Conservation (phyloP, 306 rosid species). For the Corylus heterophylla region DNA sequence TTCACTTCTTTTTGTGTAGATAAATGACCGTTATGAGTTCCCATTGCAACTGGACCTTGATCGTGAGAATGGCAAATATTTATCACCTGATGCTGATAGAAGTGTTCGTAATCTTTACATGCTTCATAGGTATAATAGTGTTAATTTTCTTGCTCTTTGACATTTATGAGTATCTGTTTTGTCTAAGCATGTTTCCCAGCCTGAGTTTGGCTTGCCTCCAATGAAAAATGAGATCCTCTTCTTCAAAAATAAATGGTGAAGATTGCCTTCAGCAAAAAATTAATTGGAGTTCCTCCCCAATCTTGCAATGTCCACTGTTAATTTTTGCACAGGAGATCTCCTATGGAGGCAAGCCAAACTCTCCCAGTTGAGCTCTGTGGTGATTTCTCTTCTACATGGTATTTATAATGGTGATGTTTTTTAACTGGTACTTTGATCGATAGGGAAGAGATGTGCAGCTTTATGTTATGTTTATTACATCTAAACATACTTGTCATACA, state of each 20-base stretch:
- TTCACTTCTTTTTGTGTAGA: conserved; percentile 44
- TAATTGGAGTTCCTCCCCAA: too few species aligned
- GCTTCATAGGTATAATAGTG: conserved; percentile 77
- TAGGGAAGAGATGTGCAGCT: background rate
- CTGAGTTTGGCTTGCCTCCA: background rate
- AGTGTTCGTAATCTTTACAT: conserved; percentile 91
- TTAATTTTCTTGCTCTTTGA: conserved; percentile 12
- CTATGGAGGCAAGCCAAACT: too few species aligned
- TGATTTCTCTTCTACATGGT: conserved; percentile 6
- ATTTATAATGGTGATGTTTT: background rate
- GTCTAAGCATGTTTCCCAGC: conserved; percentile 5
- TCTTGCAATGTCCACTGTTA: too few species aligned
- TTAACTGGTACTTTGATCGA: background rate
- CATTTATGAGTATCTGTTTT: background rate
- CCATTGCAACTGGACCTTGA: conserved; percentile 98
- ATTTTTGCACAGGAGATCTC: too few species aligned
- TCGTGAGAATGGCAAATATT: conserved; percentile 82
- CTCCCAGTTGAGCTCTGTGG: conserved; percentile 22
- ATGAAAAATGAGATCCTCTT: too few species aligned
- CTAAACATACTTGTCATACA: background rate
- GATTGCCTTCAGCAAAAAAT: too few species aligned
- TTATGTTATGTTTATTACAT: background rate
- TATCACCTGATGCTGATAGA: conserved; percentile 95
- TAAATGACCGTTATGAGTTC: conserved; percentile 96
- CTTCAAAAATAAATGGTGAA: too few species aligned